Evolutionary conservation across 192 early-diverging fungal species (phyloP).

Genomic region (Coemansia sp.): DNA sequence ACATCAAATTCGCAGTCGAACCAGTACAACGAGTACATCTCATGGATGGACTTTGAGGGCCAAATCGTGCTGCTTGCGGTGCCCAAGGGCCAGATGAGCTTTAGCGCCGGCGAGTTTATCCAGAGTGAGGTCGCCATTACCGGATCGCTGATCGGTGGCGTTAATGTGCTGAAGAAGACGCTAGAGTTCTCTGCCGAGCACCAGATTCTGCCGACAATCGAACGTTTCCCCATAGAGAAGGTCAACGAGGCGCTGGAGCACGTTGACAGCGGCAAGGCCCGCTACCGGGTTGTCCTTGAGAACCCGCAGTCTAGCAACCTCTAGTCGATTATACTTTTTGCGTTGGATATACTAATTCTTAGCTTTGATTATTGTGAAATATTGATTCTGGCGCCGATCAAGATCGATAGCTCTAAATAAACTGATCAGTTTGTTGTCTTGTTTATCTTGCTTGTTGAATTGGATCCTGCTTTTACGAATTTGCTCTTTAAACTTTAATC

Average conservation of each 20-base stretch:
- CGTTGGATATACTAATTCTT: too few relatives aligned
- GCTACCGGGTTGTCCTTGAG: slow-evolving; percentile 67
- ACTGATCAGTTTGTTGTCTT: background rate
- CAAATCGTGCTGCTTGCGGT: slow-evolving; percentile 56
- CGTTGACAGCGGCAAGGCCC: slow-evolving; percentile 58
- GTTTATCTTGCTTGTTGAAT: background rate
- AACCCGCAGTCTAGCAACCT: background rate
- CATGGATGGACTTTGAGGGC: slow-evolving; percentile 49
- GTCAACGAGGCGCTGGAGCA: slow-evolving; percentile 61
- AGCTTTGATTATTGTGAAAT: too few relatives aligned
- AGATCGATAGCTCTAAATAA: too few relatives aligned
- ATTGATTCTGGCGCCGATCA: background rate
- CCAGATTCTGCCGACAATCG: slow-evolving; percentile 66
- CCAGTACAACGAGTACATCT: slow-evolving; percentile 42
- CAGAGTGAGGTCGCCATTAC: slow-evolving; percentile 50
- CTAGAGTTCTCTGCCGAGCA: slow-evolving; percentile 69
- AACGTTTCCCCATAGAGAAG: slow-evolving; percentile 62
- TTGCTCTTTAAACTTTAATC: too few relatives aligned
- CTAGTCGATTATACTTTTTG: background rate
- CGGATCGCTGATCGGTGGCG: slow-evolving; percentile 68
- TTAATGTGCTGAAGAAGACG: slow-evolving; percentile 62
- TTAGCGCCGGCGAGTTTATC: slow-evolving; percentile 49
- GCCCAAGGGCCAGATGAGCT: slow-evolving; percentile 49
- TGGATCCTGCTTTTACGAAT: too few relatives aligned
- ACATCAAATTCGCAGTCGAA: slow-evolving; percentile 31